Evolutionary conservation across 2,329 filamentous ascomycete genomes (phyloP).

Genomic region (Aspergillus novoparasiticus): DNA sequence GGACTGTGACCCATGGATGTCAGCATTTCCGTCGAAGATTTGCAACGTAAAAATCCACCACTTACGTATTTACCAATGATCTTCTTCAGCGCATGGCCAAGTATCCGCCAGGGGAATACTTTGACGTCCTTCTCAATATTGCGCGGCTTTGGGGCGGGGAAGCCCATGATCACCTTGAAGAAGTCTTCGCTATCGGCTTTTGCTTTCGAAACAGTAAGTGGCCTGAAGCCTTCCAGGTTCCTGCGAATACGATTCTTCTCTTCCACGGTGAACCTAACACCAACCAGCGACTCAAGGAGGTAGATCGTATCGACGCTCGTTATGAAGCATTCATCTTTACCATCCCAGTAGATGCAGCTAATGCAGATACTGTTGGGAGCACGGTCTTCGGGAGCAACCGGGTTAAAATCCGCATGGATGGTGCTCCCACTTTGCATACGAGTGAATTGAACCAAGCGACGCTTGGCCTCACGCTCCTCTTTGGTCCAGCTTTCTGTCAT

Average conservation of each 20-base stretch:
- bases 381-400: conserved; percentile 77
- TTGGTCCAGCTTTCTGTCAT: conserved; percentile 84
- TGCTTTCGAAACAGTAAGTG: conserved; percentile 88
- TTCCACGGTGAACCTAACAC: conserved; percentile 85
- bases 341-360: conserved; percentile 96
- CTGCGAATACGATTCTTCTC: conserved; percentile 98
- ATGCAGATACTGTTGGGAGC: conserved; percentile 86
- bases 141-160: conserved; percentile 89
- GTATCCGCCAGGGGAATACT: conserved; percentile 94
- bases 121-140: conserved; percentile 99
- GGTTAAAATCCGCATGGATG: conserved; percentile 76
- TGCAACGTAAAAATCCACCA: conserved; percentile 24
- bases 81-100: conserved; percentile 87
- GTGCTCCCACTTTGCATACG: conserved; percentile 80
- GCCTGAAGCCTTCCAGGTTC: conserved; percentile 92
- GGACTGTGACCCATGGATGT: conserved; percentile 49
- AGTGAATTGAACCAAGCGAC: conserved; percentile 86
- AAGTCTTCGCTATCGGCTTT: conserved; percentile 94
- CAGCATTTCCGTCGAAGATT: conserved; percentile 13
- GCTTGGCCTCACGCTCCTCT: conserved; percentile 77
- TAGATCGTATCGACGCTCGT: conserved; percentile 97
- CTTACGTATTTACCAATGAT: conserved; percentile 95
- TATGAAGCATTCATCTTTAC: conserved; percentile 87
- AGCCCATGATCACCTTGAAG: conserved; percentile 99
- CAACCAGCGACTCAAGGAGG: conserved; percentile 88